phyloP scores from a whole-genome alignment of 495 filamentous ascomycete genomes.

The Aspergillus conjunctus region DNA sequence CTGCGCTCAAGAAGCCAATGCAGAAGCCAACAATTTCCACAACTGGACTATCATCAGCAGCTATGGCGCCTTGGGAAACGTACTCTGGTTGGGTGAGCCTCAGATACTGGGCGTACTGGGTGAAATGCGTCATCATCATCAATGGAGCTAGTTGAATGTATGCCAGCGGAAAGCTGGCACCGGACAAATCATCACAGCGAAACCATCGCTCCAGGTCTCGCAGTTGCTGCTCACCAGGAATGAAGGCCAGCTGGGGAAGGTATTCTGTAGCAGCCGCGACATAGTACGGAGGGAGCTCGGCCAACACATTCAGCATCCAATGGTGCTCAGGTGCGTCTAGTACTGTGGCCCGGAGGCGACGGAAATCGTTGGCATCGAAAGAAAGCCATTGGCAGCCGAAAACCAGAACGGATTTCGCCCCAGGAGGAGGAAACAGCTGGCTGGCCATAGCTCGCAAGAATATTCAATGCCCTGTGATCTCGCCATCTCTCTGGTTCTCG shows the following conservation, averaged over 20 bases:
- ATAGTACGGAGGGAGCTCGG: conserved; percentile 32
- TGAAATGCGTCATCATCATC: conserved; percentile 39
- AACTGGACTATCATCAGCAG: conserved; percentile 14
- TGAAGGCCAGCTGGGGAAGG: conserved; percentile 30
- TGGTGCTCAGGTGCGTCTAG: conserved; percentile 29
- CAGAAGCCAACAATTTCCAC: conserved; percentile 48
- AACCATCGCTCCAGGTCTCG: conserved; percentile 31
- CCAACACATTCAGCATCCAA: conserved; percentile 38
- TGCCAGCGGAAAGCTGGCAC: conserved; percentile 25
- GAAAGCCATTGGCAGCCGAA: conserved; percentile 39
- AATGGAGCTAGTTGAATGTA: conserved; percentile 42
- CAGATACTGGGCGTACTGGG: conserved; percentile 32
- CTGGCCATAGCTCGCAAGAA: conserved; percentile 2
- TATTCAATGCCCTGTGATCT: not conserved
- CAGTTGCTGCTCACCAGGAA: conserved; percentile 27
- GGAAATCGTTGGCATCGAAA: conserved; percentile 34
- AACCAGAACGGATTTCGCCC: conserved; percentile 24
- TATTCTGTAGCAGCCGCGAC: conserved; percentile 24
- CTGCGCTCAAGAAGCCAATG: conserved; percentile 44
- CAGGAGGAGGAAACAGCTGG: not conserved
- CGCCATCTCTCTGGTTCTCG: not conserved
- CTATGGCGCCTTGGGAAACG: not conserved
- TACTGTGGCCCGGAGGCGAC: conserved; percentile 29
- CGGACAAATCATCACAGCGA: conserved; percentile 23
- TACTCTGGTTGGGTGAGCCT: conserved; percentile 5